phyloP scores from a whole-genome alignment of 805 yeast genomes.

The Candida pseudoglaebosa region DNA sequence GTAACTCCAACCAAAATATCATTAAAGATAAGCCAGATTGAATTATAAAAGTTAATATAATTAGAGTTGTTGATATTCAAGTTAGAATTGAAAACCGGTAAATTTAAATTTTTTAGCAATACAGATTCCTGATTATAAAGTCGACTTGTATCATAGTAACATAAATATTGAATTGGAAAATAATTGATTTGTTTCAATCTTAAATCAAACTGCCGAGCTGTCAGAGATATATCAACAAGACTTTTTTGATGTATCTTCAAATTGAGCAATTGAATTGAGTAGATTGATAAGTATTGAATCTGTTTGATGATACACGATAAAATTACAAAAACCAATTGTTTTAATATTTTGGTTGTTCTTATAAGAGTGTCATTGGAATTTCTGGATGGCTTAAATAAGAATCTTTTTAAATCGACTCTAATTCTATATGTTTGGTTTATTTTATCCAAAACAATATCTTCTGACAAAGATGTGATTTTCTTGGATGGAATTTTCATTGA shows the following conservation, averaged over 20 bases:
- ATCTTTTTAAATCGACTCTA: constrained; percentile 10
- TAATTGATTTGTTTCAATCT: constrained; percentile 71
- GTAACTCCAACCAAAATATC: constrained; percentile 74
- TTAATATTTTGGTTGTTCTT: background rate
- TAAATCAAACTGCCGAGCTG: constrained; percentile 75
- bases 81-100: constrained; percentile 33
- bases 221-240: constrained; percentile 47
- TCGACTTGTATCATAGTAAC: constrained; percentile 43
- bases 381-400: background rate
- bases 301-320: background rate
- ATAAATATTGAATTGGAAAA: constrained; percentile 74
- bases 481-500: background rate
- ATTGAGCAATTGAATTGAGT: constrained; percentile 25
- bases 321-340: background rate
- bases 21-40: constrained; percentile 81
- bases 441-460: constrained; percentile 28
- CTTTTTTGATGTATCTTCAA: constrained; percentile 16
- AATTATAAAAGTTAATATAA: constrained; percentile 78
- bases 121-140: constrained; percentile 32
- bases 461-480: constrained; percentile 16
- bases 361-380: background rate
- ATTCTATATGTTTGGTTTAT: constrained; percentile 26
- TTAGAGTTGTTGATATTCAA: constrained; percentile 43
- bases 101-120: constrained; percentile 41
- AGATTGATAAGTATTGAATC: constrained; percentile 16